Conservation (phyloP, 2,329 filamentous ascomycete genomes). For the Hypoxylon sp. region DNA sequence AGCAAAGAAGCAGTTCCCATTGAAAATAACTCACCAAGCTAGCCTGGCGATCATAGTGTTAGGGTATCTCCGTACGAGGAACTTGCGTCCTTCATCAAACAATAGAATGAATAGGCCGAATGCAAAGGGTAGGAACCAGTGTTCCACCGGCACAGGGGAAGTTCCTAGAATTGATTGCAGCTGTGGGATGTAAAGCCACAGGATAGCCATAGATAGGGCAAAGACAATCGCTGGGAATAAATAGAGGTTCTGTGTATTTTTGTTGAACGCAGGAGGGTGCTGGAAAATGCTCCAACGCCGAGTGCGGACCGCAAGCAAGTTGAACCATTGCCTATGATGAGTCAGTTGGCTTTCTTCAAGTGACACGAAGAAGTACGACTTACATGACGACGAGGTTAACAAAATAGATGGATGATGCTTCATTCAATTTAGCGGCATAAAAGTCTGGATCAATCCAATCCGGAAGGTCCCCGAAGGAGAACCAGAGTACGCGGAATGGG, state of each 20-base stretch:
- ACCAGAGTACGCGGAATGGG: constrained; percentile 75
- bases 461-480: constrained; percentile 73
- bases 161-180: constrained; percentile 75
- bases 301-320: constrained; percentile 78
- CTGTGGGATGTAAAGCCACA: constrained; percentile 78
- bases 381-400: constrained; percentile 85
- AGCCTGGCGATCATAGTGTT: constrained; percentile 69
- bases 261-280: constrained; percentile 78
- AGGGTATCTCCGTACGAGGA: constrained; percentile 71
- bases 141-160: constrained; percentile 74
- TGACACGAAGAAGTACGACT: constrained; percentile 43
- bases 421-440: constrained; percentile 70
- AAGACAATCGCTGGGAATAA: constrained; percentile 81
- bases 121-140: constrained; percentile 83
- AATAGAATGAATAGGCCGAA: constrained; percentile 76
- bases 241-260: constrained; percentile 75
- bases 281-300: constrained; percentile 78
- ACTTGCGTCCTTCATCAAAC: constrained; percentile 78
- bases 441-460: constrained; percentile 67
- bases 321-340: constrained; percentile 76
- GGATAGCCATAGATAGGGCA: constrained; percentile 76
- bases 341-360: neutral
- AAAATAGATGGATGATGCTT: constrained; percentile 82
- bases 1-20: neutral
- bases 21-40: constrained; percentile 68